Evolutionary conservation across 192 early-diverging fungal genomes (phyloP).

Genomic region (Rhizophagus sp.): DNA sequence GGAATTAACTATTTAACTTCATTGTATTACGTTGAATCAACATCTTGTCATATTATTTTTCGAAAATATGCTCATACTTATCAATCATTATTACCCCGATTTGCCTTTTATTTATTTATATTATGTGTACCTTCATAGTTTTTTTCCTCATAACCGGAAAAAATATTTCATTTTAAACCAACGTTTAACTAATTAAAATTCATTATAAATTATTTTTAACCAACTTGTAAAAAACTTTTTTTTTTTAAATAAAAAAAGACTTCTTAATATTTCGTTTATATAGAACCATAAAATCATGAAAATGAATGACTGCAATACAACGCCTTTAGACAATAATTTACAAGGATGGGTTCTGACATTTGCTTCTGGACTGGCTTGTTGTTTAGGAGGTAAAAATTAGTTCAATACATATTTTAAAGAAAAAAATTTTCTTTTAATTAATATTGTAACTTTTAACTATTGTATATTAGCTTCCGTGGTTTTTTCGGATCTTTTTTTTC

Average conservation of each 20-base stretch:
- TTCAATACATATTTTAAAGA: not conserved
- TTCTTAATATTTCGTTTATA: not conserved
- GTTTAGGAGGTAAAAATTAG: conserved; percentile 41
- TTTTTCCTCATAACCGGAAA: not conserved
- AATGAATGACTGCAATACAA: not conserved
- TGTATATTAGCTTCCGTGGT: conserved; percentile 36
- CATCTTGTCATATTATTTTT: too few relatives aligned
- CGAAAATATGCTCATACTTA: too few relatives aligned
- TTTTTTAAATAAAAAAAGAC: not conserved
- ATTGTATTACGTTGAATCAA: too few relatives aligned
- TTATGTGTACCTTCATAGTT: not conserved
- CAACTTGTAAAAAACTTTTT: not conserved
- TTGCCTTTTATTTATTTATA: not conserved
- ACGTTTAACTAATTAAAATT: too few relatives aligned
- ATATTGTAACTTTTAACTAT: not conserved
- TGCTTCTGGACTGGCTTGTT: conserved; percentile 43
- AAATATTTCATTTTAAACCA: too few relatives aligned
- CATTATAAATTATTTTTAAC: too few relatives aligned
- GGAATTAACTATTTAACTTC: not conserved
- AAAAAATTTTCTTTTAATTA: not conserved
- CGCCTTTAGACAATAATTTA: conserved; percentile 21
- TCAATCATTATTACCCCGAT: too few relatives aligned
- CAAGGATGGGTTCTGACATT: conserved; percentile 44
- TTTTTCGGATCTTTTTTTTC: conserved; percentile 40
- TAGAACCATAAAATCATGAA: not conserved